A percentile compares a stretch with the other conserved stretches of the same genome.
Conservation (phyloP, 2,329 filamentous ascomycete genomes). For the Beauveria asiatica region DNA sequence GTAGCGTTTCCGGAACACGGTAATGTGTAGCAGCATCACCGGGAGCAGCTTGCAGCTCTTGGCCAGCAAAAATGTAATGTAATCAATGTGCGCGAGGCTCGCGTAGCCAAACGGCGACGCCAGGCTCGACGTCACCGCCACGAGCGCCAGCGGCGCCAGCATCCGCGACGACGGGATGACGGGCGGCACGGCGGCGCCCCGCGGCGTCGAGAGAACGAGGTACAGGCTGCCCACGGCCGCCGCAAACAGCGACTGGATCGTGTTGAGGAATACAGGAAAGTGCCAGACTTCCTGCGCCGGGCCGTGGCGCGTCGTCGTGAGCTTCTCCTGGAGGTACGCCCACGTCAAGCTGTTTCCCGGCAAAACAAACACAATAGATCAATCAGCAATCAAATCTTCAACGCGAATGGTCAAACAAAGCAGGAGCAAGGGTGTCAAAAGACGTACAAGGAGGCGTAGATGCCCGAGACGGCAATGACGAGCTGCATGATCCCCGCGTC, state of each 20-base stretch:
- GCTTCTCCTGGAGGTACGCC: constrained; percentile 93
- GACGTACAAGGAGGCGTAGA: constrained; percentile 89
- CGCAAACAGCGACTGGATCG: constrained; percentile 85
- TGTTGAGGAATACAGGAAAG: constrained; percentile 92
- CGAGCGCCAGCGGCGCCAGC: constrained; percentile 68
- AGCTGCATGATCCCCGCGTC: constrained; percentile 66
- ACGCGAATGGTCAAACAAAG: background rate
- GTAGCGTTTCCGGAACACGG: constrained; percentile 80
- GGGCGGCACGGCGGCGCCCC: constrained; percentile 37
- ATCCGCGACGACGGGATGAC: constrained; percentile 74
- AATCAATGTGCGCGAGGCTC: constrained; percentile 86
- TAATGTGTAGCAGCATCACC: constrained; percentile 94
- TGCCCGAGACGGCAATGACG: constrained; percentile 81
- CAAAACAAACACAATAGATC: too few relatives aligned
- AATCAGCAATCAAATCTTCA: background rate
- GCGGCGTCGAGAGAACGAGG: constrained; percentile 55
- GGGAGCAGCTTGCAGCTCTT: constrained; percentile 99
- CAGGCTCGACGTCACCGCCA: constrained; percentile 79
- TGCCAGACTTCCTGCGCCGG: constrained; percentile 71
- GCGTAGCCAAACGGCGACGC: constrained; percentile 96
- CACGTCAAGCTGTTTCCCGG: constrained; percentile 63
- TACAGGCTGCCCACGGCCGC: constrained; percentile 76
- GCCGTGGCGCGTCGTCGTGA: constrained; percentile 86
- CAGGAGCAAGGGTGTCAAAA: background rate
- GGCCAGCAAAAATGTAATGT: constrained; percentile 93